Evolutionary conservation across 73 alveolate genomes (phyloP), one percentile per base, ranked within the genome.

Genomic region (Durusdinium trenchii): DNA sequence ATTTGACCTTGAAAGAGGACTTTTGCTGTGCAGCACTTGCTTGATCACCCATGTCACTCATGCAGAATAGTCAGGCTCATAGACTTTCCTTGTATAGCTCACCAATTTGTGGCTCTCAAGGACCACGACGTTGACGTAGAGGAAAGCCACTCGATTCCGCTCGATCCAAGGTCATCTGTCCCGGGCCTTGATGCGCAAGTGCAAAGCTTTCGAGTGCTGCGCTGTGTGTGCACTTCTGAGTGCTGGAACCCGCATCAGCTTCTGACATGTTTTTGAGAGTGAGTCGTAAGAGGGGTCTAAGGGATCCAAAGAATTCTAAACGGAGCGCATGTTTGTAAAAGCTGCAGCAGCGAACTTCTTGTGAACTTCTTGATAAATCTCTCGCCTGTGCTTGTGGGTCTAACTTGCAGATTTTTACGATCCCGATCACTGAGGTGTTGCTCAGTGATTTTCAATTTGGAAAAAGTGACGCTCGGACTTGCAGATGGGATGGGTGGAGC

Each of bases 161-260:
- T 23, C 40, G 78, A 4, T 47, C 6, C 5, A 46, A 40, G 69
- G 90, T 79, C 90, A 6, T 79, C 90, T 7, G 30, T 79, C 32
- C 90, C 90, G 36, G 90, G 90, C 69, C 90, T 79, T 4, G 64
- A 79, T 28, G 51, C 93, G 3, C 69, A 51, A 47, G 48, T 81
- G 75, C 93, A 78, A 26, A 78, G 95, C 84, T 87, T 87, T 54
- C 95, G 95, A 47, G 83, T 64, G 36, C 95, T 87, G 83, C 95
- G 95, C 67, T 87, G 95, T 84, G 73, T 64, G 95, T 43, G 95
- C 50, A 46, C 23, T 32, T 20, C 73, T 60, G 18, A 1, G 83
- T 35, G 32, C 18, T 60, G 73, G 73, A 23, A 60, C 73, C 73
- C 73, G 0, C 73, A 2, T 60, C 73, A 60, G n/a, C 73, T 32